phyloP scores from a whole-genome alignment of 352 stramenopile genomes.

The Saprolegnia parasitica region DNA sequence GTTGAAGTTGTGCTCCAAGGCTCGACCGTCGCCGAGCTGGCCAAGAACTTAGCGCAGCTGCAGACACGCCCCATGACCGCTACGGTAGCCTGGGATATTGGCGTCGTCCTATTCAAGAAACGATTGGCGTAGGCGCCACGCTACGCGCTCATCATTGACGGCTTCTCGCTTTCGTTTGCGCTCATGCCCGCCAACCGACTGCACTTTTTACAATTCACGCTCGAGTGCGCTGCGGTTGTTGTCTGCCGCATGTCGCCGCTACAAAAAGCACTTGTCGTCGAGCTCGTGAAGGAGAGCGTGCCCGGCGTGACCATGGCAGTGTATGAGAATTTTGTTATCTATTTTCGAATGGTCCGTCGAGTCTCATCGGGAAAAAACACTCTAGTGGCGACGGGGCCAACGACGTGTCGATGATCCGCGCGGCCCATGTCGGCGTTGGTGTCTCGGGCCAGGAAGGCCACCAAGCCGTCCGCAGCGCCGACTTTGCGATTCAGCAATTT shows the following conservation, averaged over 20 bases:
- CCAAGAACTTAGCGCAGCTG: slow-evolving; percentile 40
- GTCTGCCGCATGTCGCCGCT: slow-evolving; percentile 84
- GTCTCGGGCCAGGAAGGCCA: slow-evolving; percentile 97
- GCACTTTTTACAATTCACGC: slow-evolving; percentile 61
- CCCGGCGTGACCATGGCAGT: slow-evolving; percentile 91
- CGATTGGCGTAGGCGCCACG: slow-evolving; percentile 39
- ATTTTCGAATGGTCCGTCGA: not conserved
- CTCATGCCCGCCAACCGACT: slow-evolving; percentile 49
- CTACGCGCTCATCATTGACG: slow-evolving; percentile 66
- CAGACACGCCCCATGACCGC: not conserved
- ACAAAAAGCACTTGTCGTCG: slow-evolving; percentile 90
- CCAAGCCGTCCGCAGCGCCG: slow-evolving; percentile 72
- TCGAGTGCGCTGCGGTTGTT: slow-evolving; percentile 78
- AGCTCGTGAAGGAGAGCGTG: slow-evolving; percentile 87
- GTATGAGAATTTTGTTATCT: slow-evolving; percentile 31
- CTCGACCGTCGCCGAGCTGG: slow-evolving; percentile 44
- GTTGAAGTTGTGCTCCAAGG: slow-evolving; percentile 64
- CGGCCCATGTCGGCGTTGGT: slow-evolving; percentile 97
- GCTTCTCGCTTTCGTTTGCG: slow-evolving; percentile 52
- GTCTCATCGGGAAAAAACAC: not conserved
- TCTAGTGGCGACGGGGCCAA: slow-evolving; percentile 97
- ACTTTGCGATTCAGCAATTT: slow-evolving; percentile 82
- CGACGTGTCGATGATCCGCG: slow-evolving; percentile 99
- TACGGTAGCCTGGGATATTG: not conserved
- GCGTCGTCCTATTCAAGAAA: not conserved